Evolutionary conservation across 1,139 yeast genomes (phyloP).

Genomic region (Yamadazyma diddensiae): DNA sequence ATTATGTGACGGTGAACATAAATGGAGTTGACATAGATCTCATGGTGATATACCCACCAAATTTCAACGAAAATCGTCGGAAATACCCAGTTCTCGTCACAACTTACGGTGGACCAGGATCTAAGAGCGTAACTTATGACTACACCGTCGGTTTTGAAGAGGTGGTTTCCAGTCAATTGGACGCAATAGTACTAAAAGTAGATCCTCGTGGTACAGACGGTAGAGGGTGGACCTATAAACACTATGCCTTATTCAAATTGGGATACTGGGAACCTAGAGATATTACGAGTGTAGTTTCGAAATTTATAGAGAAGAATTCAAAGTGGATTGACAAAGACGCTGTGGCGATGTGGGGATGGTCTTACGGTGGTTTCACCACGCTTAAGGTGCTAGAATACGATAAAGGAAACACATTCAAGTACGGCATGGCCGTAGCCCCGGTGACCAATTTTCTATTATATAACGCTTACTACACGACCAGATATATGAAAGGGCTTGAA

Average conservation of each 20-base stretch:
- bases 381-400: slow-evolving; percentile 70
- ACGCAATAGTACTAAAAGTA: slow-evolving; percentile 73
- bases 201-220: slow-evolving; percentile 97
- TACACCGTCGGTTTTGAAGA: slow-evolving; percentile 66
- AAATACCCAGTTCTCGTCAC: slow-evolving; percentile 80
- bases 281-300: slow-evolving; percentile 61
- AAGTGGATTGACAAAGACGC: slow-evolving; percentile 55
- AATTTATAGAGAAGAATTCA: slow-evolving; percentile 51
- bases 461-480: slow-evolving; percentile 80
- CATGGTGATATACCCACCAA: slow-evolving; percentile 72
- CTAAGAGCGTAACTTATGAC: slow-evolving; percentile 61
- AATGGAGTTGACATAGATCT: slow-evolving; percentile 56
- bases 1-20: slow-evolving; percentile 46
- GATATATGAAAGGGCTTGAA: slow-evolving; percentile 76
- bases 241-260: slow-evolving; percentile 64
- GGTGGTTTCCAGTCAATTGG: slow-evolving; percentile 61
- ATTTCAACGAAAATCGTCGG: slow-evolving; percentile 48
- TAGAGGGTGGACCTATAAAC: slow-evolving; percentile 72
- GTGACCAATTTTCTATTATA: slow-evolving; percentile 76
- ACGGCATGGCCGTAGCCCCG: slow-evolving; percentile 81
- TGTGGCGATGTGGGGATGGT: slow-evolving; percentile 92
- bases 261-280: slow-evolving; percentile 92
- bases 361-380: slow-evolving; percentile 77
- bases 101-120: slow-evolving; percentile 95
- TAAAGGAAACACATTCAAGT: slow-evolving; percentile 57